Conservation (phyloP, 2,329 filamentous ascomycete species). For the Gaeumannomyces tritici region DNA sequence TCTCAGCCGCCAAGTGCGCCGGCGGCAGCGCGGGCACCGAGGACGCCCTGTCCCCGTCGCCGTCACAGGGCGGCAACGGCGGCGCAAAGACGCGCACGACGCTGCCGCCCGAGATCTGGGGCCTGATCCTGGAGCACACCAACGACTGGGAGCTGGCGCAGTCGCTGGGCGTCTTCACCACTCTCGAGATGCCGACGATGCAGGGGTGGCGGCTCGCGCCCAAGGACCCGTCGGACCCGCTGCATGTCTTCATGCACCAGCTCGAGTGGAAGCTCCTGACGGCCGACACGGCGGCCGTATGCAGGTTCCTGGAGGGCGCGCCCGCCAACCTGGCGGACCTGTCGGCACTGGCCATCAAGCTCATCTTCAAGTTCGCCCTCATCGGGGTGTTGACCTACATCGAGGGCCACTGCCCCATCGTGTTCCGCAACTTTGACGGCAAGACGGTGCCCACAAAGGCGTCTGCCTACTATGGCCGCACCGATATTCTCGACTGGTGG, state of each 20-base stretch:
- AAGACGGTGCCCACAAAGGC: slow-evolving; percentile 81
- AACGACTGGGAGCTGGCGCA: slow-evolving; percentile 87
- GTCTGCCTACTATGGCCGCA: slow-evolving; percentile 75
- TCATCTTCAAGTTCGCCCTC: slow-evolving; percentile 86
- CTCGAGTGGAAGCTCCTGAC: slow-evolving; percentile 81
- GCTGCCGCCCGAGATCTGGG: slow-evolving; percentile 82
- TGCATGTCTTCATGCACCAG: slow-evolving; percentile 64
- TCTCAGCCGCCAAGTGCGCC: slow-evolving; percentile 24
- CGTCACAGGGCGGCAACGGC: slow-evolving; percentile 23
- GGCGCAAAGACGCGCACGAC: slow-evolving; percentile 26
- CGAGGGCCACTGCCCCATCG: slow-evolving; percentile 51
- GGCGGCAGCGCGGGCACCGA: slow-evolving; percentile 8
- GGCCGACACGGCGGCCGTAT: slow-evolving; percentile 59
- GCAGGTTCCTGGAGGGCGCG: slow-evolving; percentile 61
- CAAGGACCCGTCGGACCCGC: slow-evolving; percentile 49
- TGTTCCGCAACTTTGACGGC: slow-evolving; percentile 81
- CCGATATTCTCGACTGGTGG: slow-evolving; percentile 87
- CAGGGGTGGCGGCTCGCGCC: slow-evolving; percentile 56
- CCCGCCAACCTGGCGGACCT: slow-evolving; percentile 61
- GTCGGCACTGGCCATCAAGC: slow-evolving; percentile 72
- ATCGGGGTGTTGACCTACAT: slow-evolving; percentile 65
- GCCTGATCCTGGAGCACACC: slow-evolving; percentile 73
- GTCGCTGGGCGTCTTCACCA: slow-evolving; percentile 72
- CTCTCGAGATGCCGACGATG: slow-evolving; percentile 53
- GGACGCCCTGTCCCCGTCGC: background rate